These are phyloP conservation scores for Amylostereum chailletii DNA, from an alignment of 1,284 basidiomycete genomes.

Conservation along the genomic window DNA sequence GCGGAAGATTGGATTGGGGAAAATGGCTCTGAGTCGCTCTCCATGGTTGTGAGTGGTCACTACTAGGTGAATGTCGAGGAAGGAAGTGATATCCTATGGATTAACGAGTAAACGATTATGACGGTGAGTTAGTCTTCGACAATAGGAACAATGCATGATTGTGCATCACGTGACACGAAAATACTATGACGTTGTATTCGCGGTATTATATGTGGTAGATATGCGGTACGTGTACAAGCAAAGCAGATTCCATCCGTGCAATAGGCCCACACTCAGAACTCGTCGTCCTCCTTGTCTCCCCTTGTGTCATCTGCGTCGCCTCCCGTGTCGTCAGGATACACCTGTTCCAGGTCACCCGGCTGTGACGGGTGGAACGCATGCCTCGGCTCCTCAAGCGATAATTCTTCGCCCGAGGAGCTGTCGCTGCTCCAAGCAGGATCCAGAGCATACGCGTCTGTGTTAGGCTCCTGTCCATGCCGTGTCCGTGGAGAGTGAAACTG, in stretches of 20 bases:
- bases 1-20: too few relatives aligned
- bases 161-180: too few relatives aligned
- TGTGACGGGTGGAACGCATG: conserved; percentile 15
- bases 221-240: not conserved
- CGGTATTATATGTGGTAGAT: not conserved
- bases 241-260: not conserved
- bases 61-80: too few relatives aligned
- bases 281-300: conserved; percentile 9
- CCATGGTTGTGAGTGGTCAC: too few relatives aligned
- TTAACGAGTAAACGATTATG: too few relatives aligned
- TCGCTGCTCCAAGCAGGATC: conserved; percentile 51
- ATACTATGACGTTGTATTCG: too few relatives aligned
- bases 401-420: conserved; percentile 52
- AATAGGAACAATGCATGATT: too few relatives aligned
- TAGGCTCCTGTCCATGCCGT: conserved; percentile 11
- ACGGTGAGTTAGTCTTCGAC: too few relatives aligned
- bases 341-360: conserved; percentile 15
- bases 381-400: conserved; percentile 21
- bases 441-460: conserved; percentile 9
- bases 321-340: conserved; percentile 9
- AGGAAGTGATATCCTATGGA: too few relatives aligned
- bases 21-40: too few relatives aligned
- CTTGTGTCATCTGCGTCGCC: conserved; percentile 8
- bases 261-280: not conserved
- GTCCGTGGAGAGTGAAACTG: conserved; percentile 14